phyloP scores from a whole-genome alignment of 768 basidiomycete genomes.

The Leccinum obscurum region DNA sequence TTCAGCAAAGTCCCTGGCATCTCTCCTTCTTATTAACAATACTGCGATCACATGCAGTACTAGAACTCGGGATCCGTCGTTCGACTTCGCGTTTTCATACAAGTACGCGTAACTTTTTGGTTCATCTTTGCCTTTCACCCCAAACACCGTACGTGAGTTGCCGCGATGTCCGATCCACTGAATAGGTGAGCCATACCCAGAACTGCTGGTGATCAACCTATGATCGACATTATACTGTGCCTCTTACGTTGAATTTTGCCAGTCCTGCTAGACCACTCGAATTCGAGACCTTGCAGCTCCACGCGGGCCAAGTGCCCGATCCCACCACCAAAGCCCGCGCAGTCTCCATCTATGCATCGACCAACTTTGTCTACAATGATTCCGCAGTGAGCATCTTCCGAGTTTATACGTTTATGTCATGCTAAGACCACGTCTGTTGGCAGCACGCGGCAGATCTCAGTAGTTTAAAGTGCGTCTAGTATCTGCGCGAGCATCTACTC shows the following conservation, averaged over 20 bases:
- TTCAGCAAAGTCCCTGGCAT: too few species aligned
- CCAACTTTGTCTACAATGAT: constrained; percentile 58
- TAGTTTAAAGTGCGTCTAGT: constrained; percentile 36
- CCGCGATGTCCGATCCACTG: constrained; percentile 21
- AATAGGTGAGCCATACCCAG: constrained; percentile 18
- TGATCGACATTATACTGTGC: too few species aligned
- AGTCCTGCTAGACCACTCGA: constrained; percentile 38
- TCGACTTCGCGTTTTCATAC: background rate
- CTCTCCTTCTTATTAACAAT: background rate
- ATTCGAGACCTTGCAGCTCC: constrained; percentile 64
- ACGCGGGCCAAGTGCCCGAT: constrained; percentile 57
- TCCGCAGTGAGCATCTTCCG: constrained; percentile 38
- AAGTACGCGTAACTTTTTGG: too few species aligned
- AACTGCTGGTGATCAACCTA: background rate
- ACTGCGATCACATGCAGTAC: constrained; percentile 9
- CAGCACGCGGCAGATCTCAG: constrained; percentile 59
- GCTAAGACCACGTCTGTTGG: background rate
- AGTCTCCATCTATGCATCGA: constrained; percentile 60
- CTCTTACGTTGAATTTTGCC: too few species aligned
- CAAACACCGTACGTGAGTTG: too few species aligned
- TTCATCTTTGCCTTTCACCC: background rate
- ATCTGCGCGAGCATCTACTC: background rate
- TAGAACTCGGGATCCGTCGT: background rate
- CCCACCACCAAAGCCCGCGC: constrained; percentile 59
- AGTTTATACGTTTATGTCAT: background rate